Base-by-base conservation (phyloP, 192 early-diverging fungal species). In the Coemansia sp. region DNA sequence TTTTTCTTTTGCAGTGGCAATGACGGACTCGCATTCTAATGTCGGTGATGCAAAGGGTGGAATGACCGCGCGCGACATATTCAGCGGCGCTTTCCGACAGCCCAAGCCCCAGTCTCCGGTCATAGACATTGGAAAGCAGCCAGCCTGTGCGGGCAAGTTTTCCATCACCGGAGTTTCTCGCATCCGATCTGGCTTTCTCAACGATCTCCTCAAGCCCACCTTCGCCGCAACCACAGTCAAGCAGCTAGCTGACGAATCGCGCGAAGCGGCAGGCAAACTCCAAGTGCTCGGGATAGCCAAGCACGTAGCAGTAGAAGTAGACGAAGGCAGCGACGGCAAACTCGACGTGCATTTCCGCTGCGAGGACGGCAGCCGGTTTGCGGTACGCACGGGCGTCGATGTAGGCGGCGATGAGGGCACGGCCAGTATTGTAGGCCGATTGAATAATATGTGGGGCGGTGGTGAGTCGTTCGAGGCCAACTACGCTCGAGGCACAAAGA, bases 401-500 rank as follows among this genome's bases (percentile, higher is more conserved):
- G 86, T 97, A 31, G 93, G 93, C 16, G 93, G 92, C 61, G 85
- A 90, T 56, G 94, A 96, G 74, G 96, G 93, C 34, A 91, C 82
- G 33, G 88, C 91, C 70, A 90, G 85, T 59, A 82, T 88, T 8
- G 87, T 92, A 0, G 75, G 89, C 33, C 86, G 85, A 33, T 52
- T 98, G 25, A 85, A 89, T 58, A 98, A 99, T 64, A 85, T 89
- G 2, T 92, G 94, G 78, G 97, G 97, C 20, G 91, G 88, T 21
- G 97, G 88, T 25, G 97, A 99, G 76, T 82, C 85, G 18, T 62
- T 95, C 6, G 87, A 88, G 61, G 86, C 88, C 0, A 88, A 85
- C 63, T 89, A 89, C 37, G 83, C 90, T 18, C 89, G 93, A 48
- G 94, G 95, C 23, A 92, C 82, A 47, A 81, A 89, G 63, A 91